Evolutionary conservation across 768 basidiomycete genomes (phyloP), one percentile per base, ranked within the genome.

Genomic region (Suillus subalutaceus): DNA sequence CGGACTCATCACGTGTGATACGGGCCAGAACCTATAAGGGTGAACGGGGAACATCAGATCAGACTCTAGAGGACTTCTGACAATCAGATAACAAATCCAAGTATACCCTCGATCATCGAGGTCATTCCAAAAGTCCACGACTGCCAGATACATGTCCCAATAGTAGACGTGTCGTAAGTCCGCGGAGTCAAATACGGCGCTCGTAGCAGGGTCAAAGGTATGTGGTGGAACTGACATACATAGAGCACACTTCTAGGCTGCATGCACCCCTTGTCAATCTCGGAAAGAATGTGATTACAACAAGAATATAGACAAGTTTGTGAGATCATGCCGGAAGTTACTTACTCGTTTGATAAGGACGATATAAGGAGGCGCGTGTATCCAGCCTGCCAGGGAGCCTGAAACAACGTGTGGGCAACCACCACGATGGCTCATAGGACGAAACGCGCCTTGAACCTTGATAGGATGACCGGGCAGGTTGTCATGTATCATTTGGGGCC

Each of bases 171-270:
- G 23, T 30, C 18, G 30, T 20, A 60, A 60, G 18, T 60, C 59
- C 59, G 59, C 59, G 59, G 59, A 8, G 1, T 32, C 18, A 7
- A 60, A 7, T 13, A 10, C 30, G 18, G 26, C 26, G 59, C 41
- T 59, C 16, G 40, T 41, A 60, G 40, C 59, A 60, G 59, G 59
- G 59, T 60, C 59, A 60, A 30, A 8, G 40, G 26, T 30, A 43
- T 60, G 59, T 60, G 59, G 59, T 43, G 0, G 18, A 60, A 43
- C 26, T 43, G 26, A 43, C 40, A 32, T 59, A 44, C 18, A 20
- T 20, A 60, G 41, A 20, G 12, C 18, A 43, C 20, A 13, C 59
- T 60, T 60, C 59, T 60, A 60, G 40, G 26, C 59, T 59, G 26
- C 26, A 30, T 8, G 26, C 41, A 20, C 32, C 23, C 59, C 30